These are phyloP conservation scores for Pleurotus tuoliensis DNA, from an alignment of 768 basidiomycete species.

Conservation along the genomic window DNA sequence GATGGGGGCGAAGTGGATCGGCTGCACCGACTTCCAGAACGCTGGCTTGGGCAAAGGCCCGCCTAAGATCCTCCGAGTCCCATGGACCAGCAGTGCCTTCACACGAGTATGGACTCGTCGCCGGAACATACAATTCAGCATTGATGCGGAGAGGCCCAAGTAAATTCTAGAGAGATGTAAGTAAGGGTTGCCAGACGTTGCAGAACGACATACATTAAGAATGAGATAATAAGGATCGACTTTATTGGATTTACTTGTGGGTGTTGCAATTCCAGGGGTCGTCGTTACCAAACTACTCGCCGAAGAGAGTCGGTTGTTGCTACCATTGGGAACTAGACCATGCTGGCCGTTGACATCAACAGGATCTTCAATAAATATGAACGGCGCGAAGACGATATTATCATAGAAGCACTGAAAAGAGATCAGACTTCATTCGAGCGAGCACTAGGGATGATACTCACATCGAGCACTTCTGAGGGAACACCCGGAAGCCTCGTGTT, in stretches of 20 bases:
- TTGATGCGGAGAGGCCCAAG: slow-evolving; percentile 68
- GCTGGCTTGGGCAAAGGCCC: slow-evolving; percentile 57
- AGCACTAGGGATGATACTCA: slow-evolving; percentile 31
- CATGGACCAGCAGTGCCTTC: slow-evolving; percentile 63
- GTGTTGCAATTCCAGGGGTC: slow-evolving; percentile 25
- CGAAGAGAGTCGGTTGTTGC: slow-evolving; percentile 32
- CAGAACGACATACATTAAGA: slow-evolving; percentile 51
- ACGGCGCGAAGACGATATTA: slow-evolving; percentile 93
- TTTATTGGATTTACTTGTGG: slow-evolving; percentile 58
- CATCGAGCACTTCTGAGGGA: slow-evolving; percentile 79
- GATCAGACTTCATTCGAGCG: neutral
- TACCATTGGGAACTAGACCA: slow-evolving; percentile 40
- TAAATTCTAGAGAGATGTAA: slow-evolving; percentile 42
- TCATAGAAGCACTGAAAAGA: slow-evolving; percentile 84
- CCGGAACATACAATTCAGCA: slow-evolving; percentile 54
- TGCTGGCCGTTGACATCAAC: slow-evolving; percentile 62
- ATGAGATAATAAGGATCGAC: slow-evolving; percentile 94
- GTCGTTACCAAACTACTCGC: slow-evolving; percentile 18
- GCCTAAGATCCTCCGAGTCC: slow-evolving; percentile 63
- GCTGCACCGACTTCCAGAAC: slow-evolving; percentile 51
- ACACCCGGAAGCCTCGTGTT: slow-evolving; percentile 89
- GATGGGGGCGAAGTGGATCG: slow-evolving; percentile 31
- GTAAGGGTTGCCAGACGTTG: slow-evolving; percentile 3
- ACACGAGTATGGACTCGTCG: slow-evolving; percentile 62
- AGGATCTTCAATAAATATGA: slow-evolving; percentile 94